Evolutionary conservation across 345 rosid genomes (phyloP), one percentile per base, ranked within the genome.

Genomic region (Salix koriyanagi): DNA sequence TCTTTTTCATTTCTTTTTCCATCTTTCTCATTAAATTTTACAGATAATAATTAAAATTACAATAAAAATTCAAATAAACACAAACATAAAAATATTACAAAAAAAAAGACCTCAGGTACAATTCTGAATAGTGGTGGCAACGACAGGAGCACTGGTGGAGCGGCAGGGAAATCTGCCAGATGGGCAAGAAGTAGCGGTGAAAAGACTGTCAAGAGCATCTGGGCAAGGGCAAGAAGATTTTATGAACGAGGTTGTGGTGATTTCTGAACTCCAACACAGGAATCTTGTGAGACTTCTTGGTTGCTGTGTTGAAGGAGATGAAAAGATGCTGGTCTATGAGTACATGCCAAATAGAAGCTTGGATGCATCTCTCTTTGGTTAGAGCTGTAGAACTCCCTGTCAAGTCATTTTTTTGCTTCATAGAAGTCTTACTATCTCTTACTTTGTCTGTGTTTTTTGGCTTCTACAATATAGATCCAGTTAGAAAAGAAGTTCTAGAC

Each of bases 261-360:
- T 88, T n/a, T 80, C 85, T 1, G 67, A 86, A 46, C 82, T 88
- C 18, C 88, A 85, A 41, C 84, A 87, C 37, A 71, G 77, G 16
- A 87, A 84, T 77, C 78, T 82, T 13, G 88, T 82, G 66, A 78
- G 76, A 64, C 81, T 83, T 1, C 71, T 78, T 0, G 90, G 90
- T 34, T 83, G 84, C 71, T 78, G 84, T 28, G 73, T 76, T 28
- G 81, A 82, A 26, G 78, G 80, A 68, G 83, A 83, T 9, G 87
- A 85, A 34, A 83, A 66, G 67, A 83, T 83, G 73, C n/a, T 85
- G 48, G 41, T 81, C 16, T 85, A 83, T 42, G 85, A 85, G 58
- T 83, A 75, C 82, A 64, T 87, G 86, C 78, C 83, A 4, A 83
- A 85, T 46, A 82, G 54, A 66, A 80, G 83, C 79, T 54, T 80